Base-by-base conservation (phyloP, 345 rosid genomes). In the Viola odorata region DNA sequence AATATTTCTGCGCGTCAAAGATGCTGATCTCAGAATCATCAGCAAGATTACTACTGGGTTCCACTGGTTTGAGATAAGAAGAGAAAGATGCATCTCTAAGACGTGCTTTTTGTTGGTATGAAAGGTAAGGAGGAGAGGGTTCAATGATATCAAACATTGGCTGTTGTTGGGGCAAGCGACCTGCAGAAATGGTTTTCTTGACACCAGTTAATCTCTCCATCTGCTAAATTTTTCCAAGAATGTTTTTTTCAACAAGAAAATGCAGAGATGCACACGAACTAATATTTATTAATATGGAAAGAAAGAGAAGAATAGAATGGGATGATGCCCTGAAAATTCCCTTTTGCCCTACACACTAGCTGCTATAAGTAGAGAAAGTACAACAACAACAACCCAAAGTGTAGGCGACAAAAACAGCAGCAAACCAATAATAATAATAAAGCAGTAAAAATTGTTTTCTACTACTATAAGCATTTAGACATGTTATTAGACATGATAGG, bases 1-100 rank as follows among this genome's bases (percentile, higher is more conserved):
- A 87, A 81, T 87, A 85, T 45, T 77, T 82, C 53, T 67, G 71
- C 6, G 96, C 97, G 50, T 88, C 89, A 16, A 91, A 87, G 48
- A 91, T 82, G 69, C 89, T 79, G 40, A 88, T 61, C 68, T 91
- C 96, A 0, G 80, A 42, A 52, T 88, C 88, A 13, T 82, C 92
- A 40, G 37, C 55, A 36, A 12, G 73, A 45, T 7, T 58, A 17
- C 44, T 58, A 17, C 44, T 6, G n/a, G 23, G 61, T 41, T 65
- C 65, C 3, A 8, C 51, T 9, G 65, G 74, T n/a, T 53, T 54
- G 61, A 64, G 55, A 48, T 53, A 64, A 48, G 75, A 66, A 37
- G 71, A 62, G 53, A 51, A 51, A 4, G 71, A 66, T 41, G 67
- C 59, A 16, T 57, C 61, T 57, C 41, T 44, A 6, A 57, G n/a